A percentile compares a stretch with the other conserved stretches of the same genome.
These are phyloP conservation scores for Ajuga reptans DNA, from an alignment of 305 asterid genomes.

Conservation along the genomic window DNA sequence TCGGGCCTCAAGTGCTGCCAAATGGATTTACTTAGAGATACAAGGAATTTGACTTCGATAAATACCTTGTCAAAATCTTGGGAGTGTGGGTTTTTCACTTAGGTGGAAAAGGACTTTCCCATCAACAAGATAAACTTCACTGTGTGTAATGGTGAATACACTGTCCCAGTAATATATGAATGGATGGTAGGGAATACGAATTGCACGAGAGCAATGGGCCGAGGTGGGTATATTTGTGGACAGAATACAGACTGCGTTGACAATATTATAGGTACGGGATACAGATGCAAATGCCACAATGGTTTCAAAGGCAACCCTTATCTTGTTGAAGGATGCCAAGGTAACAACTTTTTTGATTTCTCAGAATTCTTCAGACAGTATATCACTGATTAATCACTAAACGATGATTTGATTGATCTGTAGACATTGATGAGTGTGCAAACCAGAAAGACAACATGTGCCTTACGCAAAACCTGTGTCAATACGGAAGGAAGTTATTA, in stretches of 20 bases:
- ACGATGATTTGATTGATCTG: background rate
- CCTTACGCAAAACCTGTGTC: constrained; percentile 6
- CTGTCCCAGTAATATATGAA: background rate
- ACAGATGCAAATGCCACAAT: constrained; percentile 22
- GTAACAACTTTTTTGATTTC: constrained; percentile 4
- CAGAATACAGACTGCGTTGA: constrained; percentile 17
- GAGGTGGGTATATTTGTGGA: constrained; percentile 17
- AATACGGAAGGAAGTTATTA: constrained; percentile 26
- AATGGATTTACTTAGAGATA: constrained; percentile 10
- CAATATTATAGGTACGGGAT: constrained; percentile 15
- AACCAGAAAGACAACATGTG: constrained; percentile 12
- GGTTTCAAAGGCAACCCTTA: constrained; percentile 39
- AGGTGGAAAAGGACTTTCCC: constrained; percentile 17
- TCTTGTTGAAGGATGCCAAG: constrained; percentile 30
- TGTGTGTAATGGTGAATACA: background rate
- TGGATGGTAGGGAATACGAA: constrained; percentile 31
- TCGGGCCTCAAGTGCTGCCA: constrained; percentile 33
- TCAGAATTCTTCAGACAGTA: background rate
- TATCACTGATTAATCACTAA: background rate
- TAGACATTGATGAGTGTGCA: constrained; percentile 33
- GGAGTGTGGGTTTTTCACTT: constrained; percentile 20
- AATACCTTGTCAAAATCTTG: constrained; percentile 11
- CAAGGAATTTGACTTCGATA: background rate
- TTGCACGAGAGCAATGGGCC: constrained; percentile 21
- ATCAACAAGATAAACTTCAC: background rate